Evolutionary conservation across 2,329 filamentous ascomycete genomes (phyloP), one percentile per base, ranked within the genome.

Genomic region (Scolecobasidium constrictum): DNA sequence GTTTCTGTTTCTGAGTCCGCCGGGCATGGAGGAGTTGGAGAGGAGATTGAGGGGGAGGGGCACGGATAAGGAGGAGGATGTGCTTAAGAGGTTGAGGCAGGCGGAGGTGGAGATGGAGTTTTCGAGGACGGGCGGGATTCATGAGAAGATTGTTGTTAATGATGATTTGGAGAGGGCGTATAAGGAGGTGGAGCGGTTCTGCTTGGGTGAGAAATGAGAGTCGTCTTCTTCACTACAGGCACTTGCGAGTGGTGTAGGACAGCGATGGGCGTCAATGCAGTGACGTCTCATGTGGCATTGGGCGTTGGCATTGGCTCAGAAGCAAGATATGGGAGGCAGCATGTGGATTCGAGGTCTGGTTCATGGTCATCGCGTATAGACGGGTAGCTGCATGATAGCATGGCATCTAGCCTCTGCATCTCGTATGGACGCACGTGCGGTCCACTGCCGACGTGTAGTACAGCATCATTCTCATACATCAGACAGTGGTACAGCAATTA

Each of bases 1-100:
- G 43, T 94, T 86, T 65, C 65, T 94, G 50, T 94, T 94, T 63
- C 74, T 95, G 48, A 77, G 83, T 26, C 88, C 88, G 11, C 90
- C 88, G 0, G 82, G 75, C 3, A 65, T 83, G 50, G 77, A 83
- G 53, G 72, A 78, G 39, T 71, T 95, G 28, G 87, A 94, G 67
- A 60, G 73, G 34, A 61, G 68, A 22, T 50, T 77, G 40, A 60
- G 65, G 26, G 59, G 60, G 3, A 53, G 62, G 34, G 64, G 58
- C 3, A 61, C 66, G 12, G 58, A 70, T 44, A 56, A 59, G n/a
- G 65, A 72, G 31, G 68, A 71, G 6, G 64, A 63, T 15, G 61
- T 77, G 7, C 53, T 68, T 45, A 62, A 63, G 49, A 55, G 64
- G 23, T 52, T 76, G 7, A 61, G 69, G 41, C 65, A 73, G 48